Base-by-base conservation (phyloP, 768 basidiomycete genomes). In the Termitomyces heimii region DNA sequence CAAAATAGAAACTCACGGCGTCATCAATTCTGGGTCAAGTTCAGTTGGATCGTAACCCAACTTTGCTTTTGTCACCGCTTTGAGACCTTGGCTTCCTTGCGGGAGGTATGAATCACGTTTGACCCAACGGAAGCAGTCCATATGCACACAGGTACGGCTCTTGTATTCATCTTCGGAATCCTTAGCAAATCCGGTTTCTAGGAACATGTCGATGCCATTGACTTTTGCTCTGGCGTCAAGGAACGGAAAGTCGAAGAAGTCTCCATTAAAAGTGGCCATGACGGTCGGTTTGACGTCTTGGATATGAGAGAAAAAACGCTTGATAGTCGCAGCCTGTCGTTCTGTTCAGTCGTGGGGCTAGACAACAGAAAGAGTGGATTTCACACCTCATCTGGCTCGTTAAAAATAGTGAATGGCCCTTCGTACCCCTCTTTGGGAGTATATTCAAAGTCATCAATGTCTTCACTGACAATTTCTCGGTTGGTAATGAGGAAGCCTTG, bases 111-210 rank as follows among this genome's bases (percentile, higher is more conserved):
- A 98, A 73, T 98, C 97, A 42, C 97, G 88, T 71, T 99, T 98
- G 51, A 99, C 97, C 97, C 97, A 99, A 65, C 96, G 86, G 80
- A 98, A 98, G 69, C 94, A 96, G 66, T 99, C 97, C 97, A 99
- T 97, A 68, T 99, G 97, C 22, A 88, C 92, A 66, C 95, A 98
- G 20, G 80, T 84, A 10, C 92, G 80, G 65, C 88, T 88, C 75
- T 98, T 98, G 78, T 85, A 99, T 71, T 99, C 97, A 47, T 94
- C 90, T 70, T 98, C 97, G 0, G 81, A 76, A 68, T 99, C 97
- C 60, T 85, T 92, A 8, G 84, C 79, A 66, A 99, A 98, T 0
- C 97, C 97, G 0, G 82, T 98, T 75, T 98, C 95, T 28, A 88
- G 74, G 68, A 90, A 95, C 94, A 98, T 96, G 71, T 96, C 94